Base-by-base conservation (phyloP, 2,329 filamentous ascomycete genomes). In the Epichloe scottii region DNA sequence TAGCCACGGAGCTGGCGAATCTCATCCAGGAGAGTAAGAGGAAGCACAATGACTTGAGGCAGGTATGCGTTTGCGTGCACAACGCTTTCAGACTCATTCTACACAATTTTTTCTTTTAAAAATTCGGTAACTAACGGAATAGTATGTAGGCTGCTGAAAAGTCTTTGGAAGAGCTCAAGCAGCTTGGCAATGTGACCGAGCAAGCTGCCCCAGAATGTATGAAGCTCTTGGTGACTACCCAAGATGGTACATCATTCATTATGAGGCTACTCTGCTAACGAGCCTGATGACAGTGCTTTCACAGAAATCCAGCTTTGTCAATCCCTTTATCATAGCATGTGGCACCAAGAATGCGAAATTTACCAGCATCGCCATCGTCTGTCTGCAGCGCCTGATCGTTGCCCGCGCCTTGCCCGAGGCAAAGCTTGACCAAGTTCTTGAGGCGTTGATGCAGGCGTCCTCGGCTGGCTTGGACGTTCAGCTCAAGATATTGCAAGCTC, bases 21-120 rank as follows among this genome's bases (percentile, higher is more conserved):
- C 81, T 96, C 66, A 85, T 95, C 61, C 88, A 94, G 68, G 93
- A 98, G 73, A 93, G 90, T 65, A 97, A 95, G 71, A 81, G 91
- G 62, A 97, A 95, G 70, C 85, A 96, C 68, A 81, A 85, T 59
- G 93, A 97, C 62, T 76, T 98, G 49, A 82, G 87, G 72, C 87
- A 86, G 77, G 86, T 85, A 49, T 35, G 48, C 23, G 6, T 30
- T 42, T 41, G 10, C 12, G 17, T 23, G 34, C 40, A 30, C 8
- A 26, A 14, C n/a, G 21, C 4, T 8, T 21, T 15, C n/a, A 11
- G 8, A 21, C 4, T 12, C 40, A 6, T 10, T 14, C 12, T 12
- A 12, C 17, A n/a, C n/a, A n/a, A n/a, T n/a, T n/a, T n/a, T n/a
- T n/a, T n/a, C n/a, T n/a, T n/a, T n/a, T n/a, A n/a, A n/a, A n/a